These are phyloP conservation scores for Tetragonia tetragonoides DNA, from an alignment of 148 eudicot genomes.

Conservation along the genomic window DNA sequence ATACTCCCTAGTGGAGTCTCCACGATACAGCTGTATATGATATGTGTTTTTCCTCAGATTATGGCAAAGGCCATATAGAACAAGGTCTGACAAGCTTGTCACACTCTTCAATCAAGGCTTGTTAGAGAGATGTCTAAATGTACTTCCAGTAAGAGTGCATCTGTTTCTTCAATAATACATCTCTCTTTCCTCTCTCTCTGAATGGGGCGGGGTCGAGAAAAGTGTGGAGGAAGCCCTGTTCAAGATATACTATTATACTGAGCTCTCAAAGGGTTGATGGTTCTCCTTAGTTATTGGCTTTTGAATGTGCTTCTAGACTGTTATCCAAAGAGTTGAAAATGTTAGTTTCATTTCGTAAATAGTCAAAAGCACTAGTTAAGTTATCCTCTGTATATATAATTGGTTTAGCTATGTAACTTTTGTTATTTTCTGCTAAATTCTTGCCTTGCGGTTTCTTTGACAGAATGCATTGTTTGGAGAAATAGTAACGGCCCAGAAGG, in stretches of 20 bases:
- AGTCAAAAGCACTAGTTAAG: neutral
- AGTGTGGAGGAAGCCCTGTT: neutral
- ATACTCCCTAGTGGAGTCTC: neutral
- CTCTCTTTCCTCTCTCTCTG: neutral
- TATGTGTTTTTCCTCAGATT: neutral
- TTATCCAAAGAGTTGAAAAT: neutral
- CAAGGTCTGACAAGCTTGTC: neutral
- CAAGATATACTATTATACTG: neutral
- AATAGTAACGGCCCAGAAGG: slow-evolving; percentile 83
- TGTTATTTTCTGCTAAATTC: slow-evolving; percentile 10
- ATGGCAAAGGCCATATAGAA: neutral
- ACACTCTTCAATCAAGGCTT: neutral
- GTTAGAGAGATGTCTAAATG: neutral
- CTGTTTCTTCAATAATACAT: neutral
- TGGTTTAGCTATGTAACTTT: neutral
- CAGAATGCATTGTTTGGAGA: slow-evolving; percentile 83
- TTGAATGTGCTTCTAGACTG: neutral
- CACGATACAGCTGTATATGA: neutral
- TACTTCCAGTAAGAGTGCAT: neutral
- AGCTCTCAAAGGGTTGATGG: neutral
- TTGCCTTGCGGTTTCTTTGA: slow-evolving; percentile 10
- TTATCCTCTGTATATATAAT: neutral
- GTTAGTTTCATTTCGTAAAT: neutral
- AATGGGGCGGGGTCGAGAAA: neutral
- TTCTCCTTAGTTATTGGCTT: neutral